phyloP scores from a whole-genome alignment of 129 eudicot species.

The Tagetes patula region DNA sequence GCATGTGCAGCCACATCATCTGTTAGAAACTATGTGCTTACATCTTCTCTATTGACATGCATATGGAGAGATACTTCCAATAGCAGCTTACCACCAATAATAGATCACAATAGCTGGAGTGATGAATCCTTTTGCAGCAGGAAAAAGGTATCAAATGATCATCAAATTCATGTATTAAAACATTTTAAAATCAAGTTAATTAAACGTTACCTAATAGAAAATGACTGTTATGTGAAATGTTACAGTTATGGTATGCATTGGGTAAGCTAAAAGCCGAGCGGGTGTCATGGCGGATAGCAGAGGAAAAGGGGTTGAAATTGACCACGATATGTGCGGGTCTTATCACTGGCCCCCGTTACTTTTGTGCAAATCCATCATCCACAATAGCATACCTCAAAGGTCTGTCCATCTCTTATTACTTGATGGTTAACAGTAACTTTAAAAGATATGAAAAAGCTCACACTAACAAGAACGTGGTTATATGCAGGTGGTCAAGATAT shows the following conservation, averaged over 20 bases:
- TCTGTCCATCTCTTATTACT: neutral
- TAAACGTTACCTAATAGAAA: neutral
- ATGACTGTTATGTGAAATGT: neutral
- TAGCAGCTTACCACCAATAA: slow-evolving; percentile 25
- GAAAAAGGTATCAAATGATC: slow-evolving; percentile 50
- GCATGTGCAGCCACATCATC: slow-evolving; percentile 65
- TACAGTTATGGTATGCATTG: slow-evolving; percentile 75
- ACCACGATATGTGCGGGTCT: slow-evolving; percentile 76
- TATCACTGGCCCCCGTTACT: slow-evolving; percentile 55
- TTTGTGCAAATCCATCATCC: slow-evolving; percentile 54
- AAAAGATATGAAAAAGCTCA: slow-evolving; percentile 15
- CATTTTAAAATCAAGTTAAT: neutral
- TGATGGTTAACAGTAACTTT: neutral
- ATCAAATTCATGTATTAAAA: neutral
- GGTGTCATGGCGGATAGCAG: slow-evolving; percentile 63
- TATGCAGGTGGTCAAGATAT: slow-evolving; percentile 62
- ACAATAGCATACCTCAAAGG: slow-evolving; percentile 83
- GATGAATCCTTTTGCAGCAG: slow-evolving; percentile 59
- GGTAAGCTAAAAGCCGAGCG: slow-evolving; percentile 76
- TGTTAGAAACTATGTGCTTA: slow-evolving; percentile 62
- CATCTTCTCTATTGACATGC: slow-evolving; percentile 74
- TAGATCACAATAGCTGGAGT: slow-evolving; percentile 70
- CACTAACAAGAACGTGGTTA: neutral
- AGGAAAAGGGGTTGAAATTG: slow-evolving; percentile 51
- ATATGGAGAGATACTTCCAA: slow-evolving; percentile 56